phyloP scores from a whole-genome alignment of 2,329 filamentous ascomycete genomes.

The Botryotinia narcissicola region DNA sequence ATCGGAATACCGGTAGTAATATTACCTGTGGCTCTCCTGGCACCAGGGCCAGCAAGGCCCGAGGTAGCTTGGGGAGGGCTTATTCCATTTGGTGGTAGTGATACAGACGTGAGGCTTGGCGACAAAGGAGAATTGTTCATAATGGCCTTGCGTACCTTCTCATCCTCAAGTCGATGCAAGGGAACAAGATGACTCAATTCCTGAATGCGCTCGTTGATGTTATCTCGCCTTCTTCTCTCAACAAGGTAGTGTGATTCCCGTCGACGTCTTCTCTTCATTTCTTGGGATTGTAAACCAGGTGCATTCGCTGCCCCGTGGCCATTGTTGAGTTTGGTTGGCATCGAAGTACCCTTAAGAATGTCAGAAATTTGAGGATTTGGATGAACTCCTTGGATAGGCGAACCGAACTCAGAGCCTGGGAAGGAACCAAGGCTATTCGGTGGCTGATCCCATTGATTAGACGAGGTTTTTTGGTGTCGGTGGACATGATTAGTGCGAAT shows the following conservation, averaged over 20 bases:
- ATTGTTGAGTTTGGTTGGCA: slow-evolving; percentile 77
- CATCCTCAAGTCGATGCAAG: slow-evolving; percentile 87
- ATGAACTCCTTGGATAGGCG: slow-evolving; percentile 68
- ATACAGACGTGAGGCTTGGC: slow-evolving; percentile 71
- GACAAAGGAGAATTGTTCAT: slow-evolving; percentile 89
- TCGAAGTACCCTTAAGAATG: slow-evolving; percentile 83
- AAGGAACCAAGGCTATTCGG: slow-evolving; percentile 82
- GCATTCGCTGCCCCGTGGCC: slow-evolving; percentile 29
- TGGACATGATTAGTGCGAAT: slow-evolving; percentile 65
- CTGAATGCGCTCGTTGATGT: slow-evolving; percentile 98
- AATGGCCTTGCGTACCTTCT: slow-evolving; percentile 93
- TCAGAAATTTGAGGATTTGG: slow-evolving; percentile 76
- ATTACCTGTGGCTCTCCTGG: slow-evolving; percentile 75
- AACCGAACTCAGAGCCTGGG: slow-evolving; percentile 84
- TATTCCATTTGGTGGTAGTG: slow-evolving; percentile 49
- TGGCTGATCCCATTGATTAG: slow-evolving; percentile 88
- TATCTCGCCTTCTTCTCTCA: slow-evolving; percentile 89
- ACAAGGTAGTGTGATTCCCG: slow-evolving; percentile 96
- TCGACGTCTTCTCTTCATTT: slow-evolving; percentile 87
- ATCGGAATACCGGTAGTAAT: slow-evolving; percentile 91
- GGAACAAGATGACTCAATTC: slow-evolving; percentile 93
- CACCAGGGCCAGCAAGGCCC: slow-evolving; percentile 79
- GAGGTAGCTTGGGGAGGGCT: slow-evolving; percentile 79
- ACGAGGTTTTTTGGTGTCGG: slow-evolving; percentile 76
- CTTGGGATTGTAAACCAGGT: slow-evolving; percentile 67